Percentiles rank a stretch among this genome's conserved stretches.
Conservation (phyloP, 148 eudicot genomes). For the Hydrangea macrophylla region DNA sequence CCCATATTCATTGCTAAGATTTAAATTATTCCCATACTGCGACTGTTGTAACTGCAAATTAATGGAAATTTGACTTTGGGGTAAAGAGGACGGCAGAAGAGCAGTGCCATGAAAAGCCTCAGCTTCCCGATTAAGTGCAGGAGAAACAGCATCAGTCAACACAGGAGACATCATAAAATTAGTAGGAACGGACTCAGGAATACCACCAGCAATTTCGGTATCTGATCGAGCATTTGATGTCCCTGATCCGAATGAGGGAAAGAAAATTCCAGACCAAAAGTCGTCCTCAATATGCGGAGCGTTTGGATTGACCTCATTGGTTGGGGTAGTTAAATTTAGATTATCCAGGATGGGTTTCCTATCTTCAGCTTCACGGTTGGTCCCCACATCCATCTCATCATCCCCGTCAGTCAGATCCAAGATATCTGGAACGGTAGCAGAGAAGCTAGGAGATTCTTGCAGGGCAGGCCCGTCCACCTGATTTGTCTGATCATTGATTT, state of each 20-base stretch:
- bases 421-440: conserved; percentile 32
- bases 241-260: conserved; percentile 25
- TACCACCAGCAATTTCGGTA: conserved; percentile 20
- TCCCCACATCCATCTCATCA: conserved; percentile 42
- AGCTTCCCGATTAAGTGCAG: conserved; percentile 34
- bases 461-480: conserved; percentile 31
- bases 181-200: conserved; percentile 17
- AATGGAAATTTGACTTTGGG: conserved; percentile 22
- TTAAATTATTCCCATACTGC: conserved; percentile 22
- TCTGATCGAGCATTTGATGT: conserved; percentile 25
- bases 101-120: conserved; percentile 32
- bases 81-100: conserved; percentile 17
- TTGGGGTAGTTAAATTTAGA: conserved; percentile 22
- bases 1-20: conserved; percentile 35
- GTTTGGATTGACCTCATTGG: conserved; percentile 30
- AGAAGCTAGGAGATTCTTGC: conserved; percentile 20
- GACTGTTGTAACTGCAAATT: conserved; percentile 39
- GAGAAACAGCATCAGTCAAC: conserved; percentile 50
- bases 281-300: conserved; percentile 30
- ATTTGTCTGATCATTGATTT: conserved; percentile 32
- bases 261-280: conserved; percentile 30
- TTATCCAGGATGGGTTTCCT: conserved; percentile 41
- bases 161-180: conserved; percentile 38
- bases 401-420: conserved; percentile 69
- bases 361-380: conserved; percentile 35